A percentile compares a stretch with the other conserved stretches of the same genome.
Evolutionary conservation across 768 basidiomycete species (phyloP).

Genomic region (Scleroderma citrinum): DNA sequence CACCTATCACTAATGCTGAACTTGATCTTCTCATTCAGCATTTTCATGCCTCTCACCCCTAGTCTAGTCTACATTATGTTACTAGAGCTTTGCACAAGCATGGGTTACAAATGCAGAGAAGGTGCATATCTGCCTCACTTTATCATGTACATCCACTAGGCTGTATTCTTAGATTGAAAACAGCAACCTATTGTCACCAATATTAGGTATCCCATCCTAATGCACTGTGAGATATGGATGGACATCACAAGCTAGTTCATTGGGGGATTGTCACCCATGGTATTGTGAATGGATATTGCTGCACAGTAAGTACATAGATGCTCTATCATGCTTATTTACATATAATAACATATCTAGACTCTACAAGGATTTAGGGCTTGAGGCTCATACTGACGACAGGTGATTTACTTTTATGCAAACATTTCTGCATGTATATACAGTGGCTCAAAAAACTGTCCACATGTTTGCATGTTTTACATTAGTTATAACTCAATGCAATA

Average conservation of each 20-base stretch:
- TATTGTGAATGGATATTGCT: conserved; percentile 1
- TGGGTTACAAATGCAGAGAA: conserved; percentile 1
- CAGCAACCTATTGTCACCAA: neutral
- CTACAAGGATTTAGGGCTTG: too few species aligned
- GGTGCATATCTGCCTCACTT: neutral
- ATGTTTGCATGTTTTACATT: too few species aligned
- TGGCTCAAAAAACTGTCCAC: too few species aligned
- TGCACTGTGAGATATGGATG: conserved; percentile 2
- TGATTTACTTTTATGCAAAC: too few species aligned
- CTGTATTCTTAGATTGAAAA: neutral
- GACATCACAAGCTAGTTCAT: conserved; percentile 31
- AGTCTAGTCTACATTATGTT: conserved; percentile 10
- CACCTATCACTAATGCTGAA: conserved; percentile 12
- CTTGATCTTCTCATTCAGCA: conserved; percentile 10
- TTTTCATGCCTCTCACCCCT: conserved; percentile 5
- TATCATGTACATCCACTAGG: neutral
- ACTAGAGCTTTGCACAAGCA: conserved; percentile 1
- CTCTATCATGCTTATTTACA: too few species aligned
- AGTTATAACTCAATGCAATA: too few species aligned
- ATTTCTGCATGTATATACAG: too few species aligned
- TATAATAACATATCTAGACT: too few species aligned
- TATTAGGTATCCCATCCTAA: neutral
- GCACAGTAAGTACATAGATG: too few species aligned
- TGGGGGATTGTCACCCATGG: conserved; percentile 35
- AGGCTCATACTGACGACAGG: too few species aligned